Conservation (phyloP, 306 rosid genomes). For the Medicago ruthenica region DNA sequence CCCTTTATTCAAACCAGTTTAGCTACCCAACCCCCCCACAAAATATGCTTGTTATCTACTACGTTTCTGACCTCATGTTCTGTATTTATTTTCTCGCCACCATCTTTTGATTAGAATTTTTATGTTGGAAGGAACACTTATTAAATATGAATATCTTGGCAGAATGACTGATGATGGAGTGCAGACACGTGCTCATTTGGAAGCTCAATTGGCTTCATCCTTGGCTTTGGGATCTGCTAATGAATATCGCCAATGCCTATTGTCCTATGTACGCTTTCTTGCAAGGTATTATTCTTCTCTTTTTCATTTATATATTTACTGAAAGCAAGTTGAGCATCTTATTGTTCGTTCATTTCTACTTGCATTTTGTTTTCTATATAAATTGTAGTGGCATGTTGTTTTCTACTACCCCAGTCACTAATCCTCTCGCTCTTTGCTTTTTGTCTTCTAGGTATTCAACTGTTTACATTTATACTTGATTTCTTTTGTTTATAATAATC, state of each 20-base stretch:
- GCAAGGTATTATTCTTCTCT: constrained; percentile 67
- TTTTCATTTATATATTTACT: constrained; percentile 1
- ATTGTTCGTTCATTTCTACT: neutral
- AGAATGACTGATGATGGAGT: constrained; percentile 96
- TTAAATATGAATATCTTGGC: constrained; percentile 41
- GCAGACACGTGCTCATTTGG: constrained; percentile 98
- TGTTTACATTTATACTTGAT: no score
- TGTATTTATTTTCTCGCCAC: neutral
- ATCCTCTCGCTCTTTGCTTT: neutral
- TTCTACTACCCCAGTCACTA: neutral
- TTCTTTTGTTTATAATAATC: no score
- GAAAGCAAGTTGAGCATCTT: constrained; percentile 25
- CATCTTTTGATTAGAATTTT: constrained; percentile 7
- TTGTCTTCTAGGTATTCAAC: neutral
- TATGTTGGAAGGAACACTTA: constrained; percentile 5
- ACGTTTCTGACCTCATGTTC: neutral
- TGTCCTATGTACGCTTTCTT: constrained; percentile 86
- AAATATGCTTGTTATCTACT: constrained; percentile 25
- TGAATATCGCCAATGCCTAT: constrained; percentile 89
- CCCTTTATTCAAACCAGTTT: no score
- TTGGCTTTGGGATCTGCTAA: constrained; percentile 86
- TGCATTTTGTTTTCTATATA: constrained; percentile 1
- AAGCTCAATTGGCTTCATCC: constrained; percentile 89
- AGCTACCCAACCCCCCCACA: no score
- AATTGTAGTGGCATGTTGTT: constrained; percentile 4